A percentile compares a stretch with the other conserved stretches of the same genome.
These are phyloP conservation scores for Sporothrix humicola DNA, from an alignment of 2,329 filamentous ascomycete genomes.

Conservation along the genomic window DNA sequence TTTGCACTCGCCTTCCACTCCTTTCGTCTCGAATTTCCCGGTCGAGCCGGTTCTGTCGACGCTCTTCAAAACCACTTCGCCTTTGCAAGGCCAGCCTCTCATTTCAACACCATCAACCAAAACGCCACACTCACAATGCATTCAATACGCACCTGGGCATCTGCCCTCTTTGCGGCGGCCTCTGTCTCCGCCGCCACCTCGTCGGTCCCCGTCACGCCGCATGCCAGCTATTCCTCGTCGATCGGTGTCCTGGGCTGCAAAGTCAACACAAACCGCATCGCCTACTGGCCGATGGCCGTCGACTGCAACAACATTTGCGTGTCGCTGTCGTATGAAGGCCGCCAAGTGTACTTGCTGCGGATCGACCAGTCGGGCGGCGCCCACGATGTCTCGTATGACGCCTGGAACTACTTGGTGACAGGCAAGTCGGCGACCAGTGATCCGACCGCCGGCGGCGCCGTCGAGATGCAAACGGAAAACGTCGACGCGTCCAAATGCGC, in stretches of 20 bases:
- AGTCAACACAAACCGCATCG: constrained; percentile 63
- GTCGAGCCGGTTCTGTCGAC: constrained; percentile 8
- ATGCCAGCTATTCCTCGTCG: constrained; percentile 61
- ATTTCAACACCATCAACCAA: background rate
- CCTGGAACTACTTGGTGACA: constrained; percentile 61
- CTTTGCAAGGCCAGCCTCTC: background rate
- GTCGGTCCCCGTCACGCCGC: constrained; percentile 56
- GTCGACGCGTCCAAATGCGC: constrained; percentile 55
- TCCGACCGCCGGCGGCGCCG: constrained; percentile 55
- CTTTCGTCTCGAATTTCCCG: background rate
- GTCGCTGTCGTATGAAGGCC: constrained; percentile 55
- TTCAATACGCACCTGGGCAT: constrained; percentile 9
- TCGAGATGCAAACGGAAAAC: constrained; percentile 55
- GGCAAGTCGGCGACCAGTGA: constrained; percentile 54
- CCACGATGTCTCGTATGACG: constrained; percentile 64
- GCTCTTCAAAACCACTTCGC: no score
- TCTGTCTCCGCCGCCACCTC: constrained; percentile 24
- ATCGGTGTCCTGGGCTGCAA: constrained; percentile 64
- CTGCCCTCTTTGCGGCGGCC: background rate
- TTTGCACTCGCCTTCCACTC: no score
- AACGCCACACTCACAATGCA: constrained; percentile 18
- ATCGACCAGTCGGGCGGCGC: constrained; percentile 62
- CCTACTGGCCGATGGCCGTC: constrained; percentile 61
- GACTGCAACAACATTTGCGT: constrained; percentile 63
- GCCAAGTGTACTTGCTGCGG: constrained; percentile 61